phyloP scores from a whole-genome alignment of 805 yeast species.

The Metschnikowia colocasiae region DNA sequence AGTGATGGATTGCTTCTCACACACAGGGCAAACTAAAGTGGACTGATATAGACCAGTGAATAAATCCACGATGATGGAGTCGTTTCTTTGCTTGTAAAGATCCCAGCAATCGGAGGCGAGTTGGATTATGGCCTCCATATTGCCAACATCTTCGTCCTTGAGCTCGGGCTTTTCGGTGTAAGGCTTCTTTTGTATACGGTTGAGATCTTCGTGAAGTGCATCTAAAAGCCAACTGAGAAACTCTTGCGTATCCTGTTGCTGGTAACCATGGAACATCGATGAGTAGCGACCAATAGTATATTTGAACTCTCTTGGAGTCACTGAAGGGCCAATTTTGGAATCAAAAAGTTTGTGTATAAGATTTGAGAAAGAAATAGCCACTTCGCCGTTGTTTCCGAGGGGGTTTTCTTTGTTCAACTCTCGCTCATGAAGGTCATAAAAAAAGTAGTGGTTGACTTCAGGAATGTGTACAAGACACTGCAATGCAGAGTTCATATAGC shows the following conservation, averaged over 20 bases:
- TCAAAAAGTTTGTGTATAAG: slow-evolving; percentile 61
- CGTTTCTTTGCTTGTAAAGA: slow-evolving; percentile 73
- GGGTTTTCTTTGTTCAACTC: slow-evolving; percentile 81
- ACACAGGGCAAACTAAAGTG: slow-evolving; percentile 82
- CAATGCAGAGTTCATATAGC: slow-evolving; percentile 92
- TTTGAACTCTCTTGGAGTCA: slow-evolving; percentile 75
- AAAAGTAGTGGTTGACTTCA: slow-evolving; percentile 73
- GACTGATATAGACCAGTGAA: slow-evolving; percentile 91
- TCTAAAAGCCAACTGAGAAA: slow-evolving; percentile 83
- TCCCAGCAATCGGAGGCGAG: slow-evolving; percentile 79
- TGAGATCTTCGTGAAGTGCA: slow-evolving; percentile 88
- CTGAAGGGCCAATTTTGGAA: slow-evolving; percentile 11
- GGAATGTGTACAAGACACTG: slow-evolving; percentile 88
- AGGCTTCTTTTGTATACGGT: slow-evolving; percentile 78
- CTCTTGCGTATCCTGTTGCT: slow-evolving; percentile 94
- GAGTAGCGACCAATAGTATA: slow-evolving; percentile 74
- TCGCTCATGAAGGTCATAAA: slow-evolving; percentile 50
- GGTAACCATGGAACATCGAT: slow-evolving; percentile 71
- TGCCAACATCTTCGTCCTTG: slow-evolving; percentile 54
- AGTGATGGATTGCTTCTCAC: slow-evolving; percentile 75
- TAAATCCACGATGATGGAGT: slow-evolving; percentile 77
- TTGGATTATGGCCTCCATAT: slow-evolving; percentile 48
- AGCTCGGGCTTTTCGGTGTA: slow-evolving; percentile 85
- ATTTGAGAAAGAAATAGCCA: slow-evolving; percentile 71
- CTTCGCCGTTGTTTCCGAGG: slow-evolving; percentile 77